Conservation (phyloP, 2,329 filamentous ascomycete species). For the Arthrobotrys iridis region DNA sequence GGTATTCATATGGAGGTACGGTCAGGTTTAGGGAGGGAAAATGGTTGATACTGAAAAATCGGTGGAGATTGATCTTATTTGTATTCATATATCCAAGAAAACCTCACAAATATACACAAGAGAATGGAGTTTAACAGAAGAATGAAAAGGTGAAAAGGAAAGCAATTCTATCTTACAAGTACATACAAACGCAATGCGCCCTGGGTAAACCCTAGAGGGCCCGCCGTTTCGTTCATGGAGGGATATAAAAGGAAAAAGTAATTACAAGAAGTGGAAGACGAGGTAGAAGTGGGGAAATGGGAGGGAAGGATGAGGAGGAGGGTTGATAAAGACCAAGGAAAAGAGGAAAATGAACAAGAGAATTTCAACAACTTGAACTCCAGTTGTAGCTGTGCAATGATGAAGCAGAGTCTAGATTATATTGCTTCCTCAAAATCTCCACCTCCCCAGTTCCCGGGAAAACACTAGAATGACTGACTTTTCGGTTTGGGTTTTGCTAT, state of each 20-base stretch:
- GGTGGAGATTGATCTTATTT: constrained; percentile 49
- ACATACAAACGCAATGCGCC: constrained; percentile 32
- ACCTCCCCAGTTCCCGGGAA: not conserved
- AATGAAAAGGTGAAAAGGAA: constrained; percentile 1
- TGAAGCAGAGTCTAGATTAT: constrained; percentile 40
- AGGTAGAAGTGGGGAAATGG: not conserved
- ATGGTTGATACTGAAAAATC: not conserved
- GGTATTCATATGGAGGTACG: not conserved
- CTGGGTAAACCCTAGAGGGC: constrained; percentile 6
- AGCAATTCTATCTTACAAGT: constrained; percentile 51
- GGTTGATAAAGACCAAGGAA: not conserved
- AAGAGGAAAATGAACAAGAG: not conserved
- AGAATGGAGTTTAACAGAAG: not conserved
- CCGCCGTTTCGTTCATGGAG: constrained; percentile 5
- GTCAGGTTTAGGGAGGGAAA: not conserved
- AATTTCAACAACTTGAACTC: constrained; percentile 28
- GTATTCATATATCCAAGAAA: constrained; percentile 33
- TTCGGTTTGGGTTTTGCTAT: not conserved
- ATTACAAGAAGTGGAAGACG: constrained; percentile 52
- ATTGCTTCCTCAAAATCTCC: constrained; percentile 14
- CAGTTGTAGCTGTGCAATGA: constrained; percentile 5
- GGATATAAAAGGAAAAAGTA: constrained; percentile 33
- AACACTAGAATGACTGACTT: not conserved
- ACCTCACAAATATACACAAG: constrained; percentile 22
- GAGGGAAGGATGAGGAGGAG: not conserved